phyloP scores from a whole-genome alignment of 1,284 basidiomycete genomes.

The Trichosporon coremiiforme region DNA sequence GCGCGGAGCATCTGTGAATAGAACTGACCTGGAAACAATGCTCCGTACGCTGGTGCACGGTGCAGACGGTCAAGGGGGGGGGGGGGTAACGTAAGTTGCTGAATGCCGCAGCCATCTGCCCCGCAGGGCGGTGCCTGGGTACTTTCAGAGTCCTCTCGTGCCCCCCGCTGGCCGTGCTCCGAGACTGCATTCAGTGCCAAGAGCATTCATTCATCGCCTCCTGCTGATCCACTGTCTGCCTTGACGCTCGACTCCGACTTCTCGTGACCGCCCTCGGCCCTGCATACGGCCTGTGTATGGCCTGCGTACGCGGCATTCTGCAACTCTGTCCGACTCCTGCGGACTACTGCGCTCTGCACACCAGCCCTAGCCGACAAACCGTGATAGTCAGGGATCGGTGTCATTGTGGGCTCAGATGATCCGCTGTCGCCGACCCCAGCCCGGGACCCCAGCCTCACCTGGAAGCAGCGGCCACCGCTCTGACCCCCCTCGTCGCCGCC shows the following conservation, averaged over 20 bases:
- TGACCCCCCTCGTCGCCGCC: not conserved
- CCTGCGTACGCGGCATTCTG: not conserved
- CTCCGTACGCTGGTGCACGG: not conserved
- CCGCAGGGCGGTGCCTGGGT: not conserved
- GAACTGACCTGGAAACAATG: not conserved
- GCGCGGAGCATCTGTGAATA: not conserved
- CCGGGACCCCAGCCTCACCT: too few relatives aligned
- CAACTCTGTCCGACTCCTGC: not conserved
- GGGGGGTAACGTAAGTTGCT: not conserved
- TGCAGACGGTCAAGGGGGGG: not conserved
- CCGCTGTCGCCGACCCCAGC: too few relatives aligned
- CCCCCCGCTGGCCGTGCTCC: slow-evolving; percentile 7
- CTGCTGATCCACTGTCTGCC: not conserved
- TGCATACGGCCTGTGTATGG: too few relatives aligned
- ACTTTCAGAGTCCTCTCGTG: not conserved
- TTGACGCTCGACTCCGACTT: not conserved
- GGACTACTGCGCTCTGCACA: too few relatives aligned
- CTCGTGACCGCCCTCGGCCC: not conserved
- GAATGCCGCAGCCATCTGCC: not conserved
- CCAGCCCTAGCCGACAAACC: not conserved
- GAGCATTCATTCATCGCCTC: not conserved
- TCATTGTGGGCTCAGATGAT: not conserved
- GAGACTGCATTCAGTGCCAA: not conserved
- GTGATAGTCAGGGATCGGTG: not conserved
- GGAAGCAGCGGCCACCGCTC: too few relatives aligned